A percentile compares a stretch with the other conserved stretches of the same genome.
Conservation (phyloP, 805 yeast species). For the Clavispora fructus region DNA sequence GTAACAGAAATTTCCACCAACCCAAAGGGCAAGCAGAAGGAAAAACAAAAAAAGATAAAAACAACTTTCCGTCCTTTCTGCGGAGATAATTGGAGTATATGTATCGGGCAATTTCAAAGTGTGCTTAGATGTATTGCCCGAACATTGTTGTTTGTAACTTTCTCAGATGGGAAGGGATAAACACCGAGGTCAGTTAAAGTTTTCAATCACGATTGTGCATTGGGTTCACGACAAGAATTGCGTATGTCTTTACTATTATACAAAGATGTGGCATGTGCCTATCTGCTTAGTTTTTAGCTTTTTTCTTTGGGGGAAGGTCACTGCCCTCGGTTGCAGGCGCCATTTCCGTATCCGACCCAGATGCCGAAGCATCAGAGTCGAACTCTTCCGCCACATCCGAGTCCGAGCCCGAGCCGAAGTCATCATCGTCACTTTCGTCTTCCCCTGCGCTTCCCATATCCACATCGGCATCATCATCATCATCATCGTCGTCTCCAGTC, state of each 20-base stretch:
- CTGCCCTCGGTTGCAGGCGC: slow-evolving; percentile 15
- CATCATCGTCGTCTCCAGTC: slow-evolving; percentile 53
- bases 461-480: slow-evolving; percentile 42
- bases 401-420: slow-evolving; percentile 61
- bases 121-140: neutral
- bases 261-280: neutral
- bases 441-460: slow-evolving; percentile 75
- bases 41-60: too few relatives aligned
- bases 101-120: too few relatives aligned
- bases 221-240: neutral
- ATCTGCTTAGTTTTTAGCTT: slow-evolving; percentile 15
- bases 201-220: neutral
- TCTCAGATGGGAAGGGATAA: neutral
- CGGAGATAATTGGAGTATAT: too few relatives aligned
- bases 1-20: too few relatives aligned
- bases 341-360: slow-evolving; percentile 22
- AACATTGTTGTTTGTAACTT: neutral
- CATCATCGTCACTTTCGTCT: slow-evolving; percentile 77
- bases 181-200: neutral
- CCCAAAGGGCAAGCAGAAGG: too few relatives aligned
- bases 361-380: slow-evolving; percentile 56
- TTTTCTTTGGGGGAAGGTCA: slow-evolving; percentile 31
- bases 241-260: neutral
- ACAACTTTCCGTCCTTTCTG: too few relatives aligned
- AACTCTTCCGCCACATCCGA: slow-evolving; percentile 81